Percentiles rank a stretch among this genome's conserved stretches.
Evolutionary conservation across 2,329 filamentous ascomycete species (phyloP).

Genomic region (Chrysosporium queenslandicum): DNA sequence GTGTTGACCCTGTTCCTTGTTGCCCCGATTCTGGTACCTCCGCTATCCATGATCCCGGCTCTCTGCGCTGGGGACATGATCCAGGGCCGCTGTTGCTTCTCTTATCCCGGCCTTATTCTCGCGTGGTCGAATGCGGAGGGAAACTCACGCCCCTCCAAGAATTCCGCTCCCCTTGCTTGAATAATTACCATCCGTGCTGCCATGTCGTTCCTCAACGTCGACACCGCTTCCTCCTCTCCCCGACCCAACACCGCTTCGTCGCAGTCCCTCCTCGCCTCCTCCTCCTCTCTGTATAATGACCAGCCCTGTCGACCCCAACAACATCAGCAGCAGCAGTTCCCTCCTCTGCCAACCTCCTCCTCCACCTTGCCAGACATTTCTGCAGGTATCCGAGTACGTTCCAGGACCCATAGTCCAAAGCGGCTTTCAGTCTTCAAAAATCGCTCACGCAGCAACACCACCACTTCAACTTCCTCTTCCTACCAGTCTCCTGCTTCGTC

Average conservation of each 20-base stretch:
- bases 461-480: slow-evolving; percentile 42
- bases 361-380: slow-evolving; percentile 12
- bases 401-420: slow-evolving; percentile 30
- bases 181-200: not conserved
- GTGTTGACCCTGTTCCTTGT: slow-evolving; percentile 8
- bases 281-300: slow-evolving; percentile 16
- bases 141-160: slow-evolving; percentile 1
- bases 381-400: slow-evolving; percentile 8
- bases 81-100: slow-evolving; percentile 4
- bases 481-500: slow-evolving; percentile 39
- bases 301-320: slow-evolving; percentile 12
- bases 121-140: slow-evolving; percentile 17
- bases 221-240: slow-evolving; percentile 8
- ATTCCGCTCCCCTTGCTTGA: not conserved
- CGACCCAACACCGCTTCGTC: slow-evolving; percentile 10
- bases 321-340: too few relatives aligned
- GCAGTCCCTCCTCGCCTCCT: slow-evolving; percentile 6
- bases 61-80: slow-evolving; percentile 8
- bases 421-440: slow-evolving; percentile 33
- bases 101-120: slow-evolving; percentile 11
- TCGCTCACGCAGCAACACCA: slow-evolving; percentile 38
- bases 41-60: slow-evolving; percentile 10
- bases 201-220: slow-evolving; percentile 12
- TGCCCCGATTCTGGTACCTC: not conserved
- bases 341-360: slow-evolving; percentile 14